Base-by-base conservation (phyloP, 768 basidiomycete genomes). In the Leucocoprinus sp. region DNA sequence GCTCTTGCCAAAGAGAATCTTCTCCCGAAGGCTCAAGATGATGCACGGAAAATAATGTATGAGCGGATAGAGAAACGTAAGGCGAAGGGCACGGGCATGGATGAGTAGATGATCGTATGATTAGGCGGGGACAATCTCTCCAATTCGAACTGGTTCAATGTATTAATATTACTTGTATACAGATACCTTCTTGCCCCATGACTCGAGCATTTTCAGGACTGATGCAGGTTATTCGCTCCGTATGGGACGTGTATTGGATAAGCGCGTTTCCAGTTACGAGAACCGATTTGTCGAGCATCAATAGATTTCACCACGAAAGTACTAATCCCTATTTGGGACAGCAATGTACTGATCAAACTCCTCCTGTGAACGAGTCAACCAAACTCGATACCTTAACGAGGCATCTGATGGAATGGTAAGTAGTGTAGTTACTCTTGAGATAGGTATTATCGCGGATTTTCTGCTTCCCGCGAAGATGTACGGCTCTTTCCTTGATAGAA, bases 1-100 rank as follows among this genome's bases (percentile, higher is more conserved):
- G 80, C 77, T 8, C 69, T 93, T 17, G 89, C 87, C 8, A 84
- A 83, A 58, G 73, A 74, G 5, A 84, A 80, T 2, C 72, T 69
- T 49, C 65, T 92, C 23, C 67, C 74, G 17, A 59, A 68, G 2
- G 80, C 74, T 0, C 69, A 74, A 48, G 68, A 67, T 46, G 59
- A 57, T 17, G 75, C 76, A 7, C 69, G 64, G 50, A 63, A 61
- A 45, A 51, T 57, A 19, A 74, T 76, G 74, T 64, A 66, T 51
- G 65, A 70, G 41, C 64, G 72, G 42, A 59, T 74, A 41, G 68
- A 70, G 44, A 68, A 65, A 42, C 62, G 63, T 50, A 71, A 66
- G 56, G 62, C 64, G 36, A 66, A 61, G 48, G 73, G 71, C 37
- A 66, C 67, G 43, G 68, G 63, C 35, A 70, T 73, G 65, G 68